Conservation (phyloP, 352 stramenopile species). For the Elongisporangium undulatum region DNA sequence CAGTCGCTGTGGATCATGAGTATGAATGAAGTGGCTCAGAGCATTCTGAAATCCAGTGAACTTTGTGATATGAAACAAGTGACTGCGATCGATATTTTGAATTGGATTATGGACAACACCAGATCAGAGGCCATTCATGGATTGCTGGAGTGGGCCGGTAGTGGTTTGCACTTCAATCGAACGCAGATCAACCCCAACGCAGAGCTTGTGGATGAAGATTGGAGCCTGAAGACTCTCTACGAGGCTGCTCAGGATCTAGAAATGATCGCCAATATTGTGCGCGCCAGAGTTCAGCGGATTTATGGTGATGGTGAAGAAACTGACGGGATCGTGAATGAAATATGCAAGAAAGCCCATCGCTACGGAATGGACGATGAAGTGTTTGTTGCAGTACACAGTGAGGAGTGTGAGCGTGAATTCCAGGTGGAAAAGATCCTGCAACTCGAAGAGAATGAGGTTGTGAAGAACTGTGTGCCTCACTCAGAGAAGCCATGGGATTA, state of each 20-base stretch:
- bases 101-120: constrained; percentile 88
- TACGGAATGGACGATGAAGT: constrained; percentile 40
- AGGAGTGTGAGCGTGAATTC: constrained; percentile 59
- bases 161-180: constrained; percentile 64
- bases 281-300: constrained; percentile 5
- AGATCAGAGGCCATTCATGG: constrained; percentile 52
- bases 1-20: constrained; percentile 75
- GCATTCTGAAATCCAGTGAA: constrained; percentile 19
- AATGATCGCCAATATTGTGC: constrained; percentile 34
- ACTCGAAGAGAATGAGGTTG: constrained; percentile 18
- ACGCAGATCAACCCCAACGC: constrained; percentile 11
- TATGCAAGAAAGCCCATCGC: constrained; percentile 5
- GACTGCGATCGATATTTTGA: constrained; percentile 48
- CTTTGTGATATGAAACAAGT: constrained; percentile 7
- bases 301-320: constrained; percentile 1
- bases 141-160: constrained; percentile 73
- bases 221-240: constrained; percentile 39
- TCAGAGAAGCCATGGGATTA: constrained; percentile 23
- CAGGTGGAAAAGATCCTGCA: constrained; percentile 47
- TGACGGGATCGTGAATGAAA: constrained; percentile 10
- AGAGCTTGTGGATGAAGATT: constrained; percentile 45
- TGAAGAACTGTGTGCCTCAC: constrained; percentile 3
- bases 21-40: constrained; percentile 61
- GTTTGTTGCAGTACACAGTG: constrained; percentile 29
- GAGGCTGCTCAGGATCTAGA: constrained; percentile 13